Evolutionary conservation across 805 yeast genomes (phyloP).

Genomic region (Ogataea henricii): DNA sequence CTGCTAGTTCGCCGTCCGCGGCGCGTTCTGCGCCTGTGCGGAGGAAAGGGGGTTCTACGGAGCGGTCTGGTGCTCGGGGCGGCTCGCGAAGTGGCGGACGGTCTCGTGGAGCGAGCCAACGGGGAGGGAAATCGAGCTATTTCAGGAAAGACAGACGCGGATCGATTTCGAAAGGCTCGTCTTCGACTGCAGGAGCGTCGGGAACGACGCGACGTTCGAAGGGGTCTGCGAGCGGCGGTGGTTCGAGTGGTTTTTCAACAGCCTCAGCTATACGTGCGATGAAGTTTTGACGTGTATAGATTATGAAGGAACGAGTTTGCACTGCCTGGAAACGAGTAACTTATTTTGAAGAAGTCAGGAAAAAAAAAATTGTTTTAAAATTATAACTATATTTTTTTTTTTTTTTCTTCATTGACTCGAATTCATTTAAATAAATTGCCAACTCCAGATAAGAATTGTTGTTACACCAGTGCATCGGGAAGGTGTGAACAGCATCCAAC

Average conservation of each 20-base stretch:
- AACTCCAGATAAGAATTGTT: not conserved
- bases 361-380: constrained; percentile 6
- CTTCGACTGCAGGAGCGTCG: not conserved
- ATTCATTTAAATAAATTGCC: not conserved
- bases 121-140: constrained; percentile 15
- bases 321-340: not conserved
- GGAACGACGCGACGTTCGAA: not conserved
- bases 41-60: not conserved
- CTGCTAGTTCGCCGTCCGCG: not conserved
- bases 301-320: not conserved
- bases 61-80: not conserved
- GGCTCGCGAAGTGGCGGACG: not conserved
- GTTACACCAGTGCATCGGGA: too few species aligned
- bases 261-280: constrained; percentile 19
- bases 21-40: not conserved
- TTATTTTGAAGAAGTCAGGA: not conserved
- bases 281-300: constrained; percentile 14
- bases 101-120: constrained; percentile 15
- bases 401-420: constrained; percentile 2
- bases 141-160: constrained; percentile 11
- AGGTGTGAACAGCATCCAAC: not conserved
- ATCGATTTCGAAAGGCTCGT: not conserved
- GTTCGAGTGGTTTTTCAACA: constrained; percentile 1
- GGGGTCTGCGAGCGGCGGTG: not conserved
- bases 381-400: constrained; percentile 1